phyloP scores from a whole-genome alignment of 1,284 basidiomycete genomes.

The Lignosus rhinocerotis region DNA sequence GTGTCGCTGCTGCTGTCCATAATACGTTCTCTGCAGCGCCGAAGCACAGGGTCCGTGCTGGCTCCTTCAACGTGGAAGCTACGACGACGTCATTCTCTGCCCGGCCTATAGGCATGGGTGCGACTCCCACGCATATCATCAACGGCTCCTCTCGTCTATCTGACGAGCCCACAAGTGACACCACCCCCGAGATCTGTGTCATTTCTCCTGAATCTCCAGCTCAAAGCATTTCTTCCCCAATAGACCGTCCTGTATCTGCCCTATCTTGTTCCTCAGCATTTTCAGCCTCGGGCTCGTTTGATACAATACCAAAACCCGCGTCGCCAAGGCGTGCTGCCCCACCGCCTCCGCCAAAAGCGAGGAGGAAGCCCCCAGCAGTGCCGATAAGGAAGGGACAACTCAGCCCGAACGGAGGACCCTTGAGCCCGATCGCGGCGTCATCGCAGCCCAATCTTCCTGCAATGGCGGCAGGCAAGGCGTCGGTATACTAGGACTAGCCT shows the following conservation, averaged over 20 bases:
- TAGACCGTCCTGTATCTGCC: constrained; percentile 10
- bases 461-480: constrained; percentile 14
- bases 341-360: constrained; percentile 18
- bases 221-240: constrained; percentile 7
- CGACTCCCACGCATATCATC: constrained; percentile 13
- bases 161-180: constrained; percentile 18
- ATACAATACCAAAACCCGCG: constrained; percentile 1
- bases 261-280: constrained; percentile 12
- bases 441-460: constrained; percentile 19
- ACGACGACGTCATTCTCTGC: constrained; percentile 22
- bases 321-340: constrained; percentile 3
- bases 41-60: constrained; percentile 33
- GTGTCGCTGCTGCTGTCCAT: constrained; percentile 39
- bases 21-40: background rate
- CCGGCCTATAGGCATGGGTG: constrained; percentile 14
- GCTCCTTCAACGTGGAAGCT: constrained; percentile 36
- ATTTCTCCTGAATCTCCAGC: constrained; percentile 19
- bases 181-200: constrained; percentile 19
- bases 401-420: constrained; percentile 3
- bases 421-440: constrained; percentile 19
- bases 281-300: constrained; percentile 8
- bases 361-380: constrained; percentile 58
- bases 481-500: background rate
- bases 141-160: constrained; percentile 20
- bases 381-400: constrained; percentile 40